These are phyloP conservation scores for Ambrosiella xylebori DNA, from an alignment of 2,329 filamentous ascomycete species.

Conservation along the genomic window DNA sequence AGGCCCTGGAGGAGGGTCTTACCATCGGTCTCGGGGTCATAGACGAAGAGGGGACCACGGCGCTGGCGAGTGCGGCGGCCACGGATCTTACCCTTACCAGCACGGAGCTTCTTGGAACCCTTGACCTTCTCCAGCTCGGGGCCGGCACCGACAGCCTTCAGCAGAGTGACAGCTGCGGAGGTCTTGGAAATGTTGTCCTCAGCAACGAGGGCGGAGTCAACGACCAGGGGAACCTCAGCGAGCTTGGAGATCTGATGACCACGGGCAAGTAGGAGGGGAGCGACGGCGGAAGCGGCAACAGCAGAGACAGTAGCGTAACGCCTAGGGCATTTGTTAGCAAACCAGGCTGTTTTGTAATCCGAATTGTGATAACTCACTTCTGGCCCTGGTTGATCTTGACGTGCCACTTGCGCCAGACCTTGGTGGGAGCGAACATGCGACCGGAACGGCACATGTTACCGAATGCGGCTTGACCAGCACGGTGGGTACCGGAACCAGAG, in stretches of 20 bases:
- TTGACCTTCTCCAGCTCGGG: conserved; percentile 90
- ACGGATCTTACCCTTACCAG: conserved; percentile 97
- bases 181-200: conserved; percentile 72
- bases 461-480: conserved; percentile 98
- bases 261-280: conserved; percentile 87
- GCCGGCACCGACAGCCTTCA: conserved; percentile 81
- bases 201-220: conserved; percentile 81
- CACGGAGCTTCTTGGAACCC: conserved; percentile 88
- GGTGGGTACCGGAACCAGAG: conserved; percentile 99
- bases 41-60: conserved; percentile 93
- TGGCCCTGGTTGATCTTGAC: conserved; percentile 99
- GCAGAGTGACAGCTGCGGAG: conserved; percentile 65
- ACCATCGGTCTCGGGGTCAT: conserved; percentile 88
- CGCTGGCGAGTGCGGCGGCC: conserved; percentile 94
- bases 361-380: conserved; percentile 44
- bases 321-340: conserved; percentile 29
- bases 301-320: conserved; percentile 97
- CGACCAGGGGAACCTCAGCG: conserved; percentile 90
- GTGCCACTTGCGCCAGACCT: conserved; percentile 99
- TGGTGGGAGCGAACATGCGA: conserved; percentile 99
- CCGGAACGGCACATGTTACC: conserved; percentile 99
- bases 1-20: conserved; percentile 86
- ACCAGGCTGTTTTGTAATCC: neutral
- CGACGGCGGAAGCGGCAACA: conserved; percentile 86
- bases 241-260: conserved; percentile 88